Base-by-base conservation (phyloP, 1,284 basidiomycete species). In the Thecaphora thlaspeos region DNA sequence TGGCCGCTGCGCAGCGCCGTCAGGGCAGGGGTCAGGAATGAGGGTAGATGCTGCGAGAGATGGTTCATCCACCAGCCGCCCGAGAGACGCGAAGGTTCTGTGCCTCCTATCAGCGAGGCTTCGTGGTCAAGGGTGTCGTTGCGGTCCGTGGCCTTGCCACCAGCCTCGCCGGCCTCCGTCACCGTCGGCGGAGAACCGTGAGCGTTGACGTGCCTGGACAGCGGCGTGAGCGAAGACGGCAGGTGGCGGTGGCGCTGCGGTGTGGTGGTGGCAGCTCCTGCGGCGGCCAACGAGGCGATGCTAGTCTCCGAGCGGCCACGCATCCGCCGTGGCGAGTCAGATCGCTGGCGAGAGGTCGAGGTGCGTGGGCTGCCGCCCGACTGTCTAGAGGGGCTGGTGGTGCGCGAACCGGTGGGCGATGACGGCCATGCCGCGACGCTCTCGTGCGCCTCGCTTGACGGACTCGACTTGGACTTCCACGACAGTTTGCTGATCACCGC, bases 1-100 rank as follows among this genome's bases (percentile, higher is more conserved):
- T 46, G 40, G 39, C 53, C 47, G 8, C 52, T 41, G 4, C 61
- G 34, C 1, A 66, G 32, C 10, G 58, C 57, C 3, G 58, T 50
- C 19, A 64, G 39, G 7, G 61, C 61, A 1, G 56, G 56, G 0
- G 49, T 39, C 9, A 61, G 51, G 22, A 71, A 57, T 0, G 61
- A 45, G 4, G 68, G 68, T 1, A 71, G 50, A 32, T 70, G 63
- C 9, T 53, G 51, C 8, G 61, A 64, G 17, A 64, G 52, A 42
- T 53, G 55, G 43, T 64, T 55, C 53, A 64, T 59, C 61, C 61
- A 64, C 2, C 51, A 52, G 1, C 53, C 42, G 37, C 42, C 22
- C 9, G 32, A 34, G 7, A 34, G 32, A 4, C 32, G 9, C 32
- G 32, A 34, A 3, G 9, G 32, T 8, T 15, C 32, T 15, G 32